Percentiles rank a stretch among this genome's conserved stretches.
Evolutionary conservation across 257 asterid genomes (phyloP).

Genomic region (Cynanchum wilfordii): DNA sequence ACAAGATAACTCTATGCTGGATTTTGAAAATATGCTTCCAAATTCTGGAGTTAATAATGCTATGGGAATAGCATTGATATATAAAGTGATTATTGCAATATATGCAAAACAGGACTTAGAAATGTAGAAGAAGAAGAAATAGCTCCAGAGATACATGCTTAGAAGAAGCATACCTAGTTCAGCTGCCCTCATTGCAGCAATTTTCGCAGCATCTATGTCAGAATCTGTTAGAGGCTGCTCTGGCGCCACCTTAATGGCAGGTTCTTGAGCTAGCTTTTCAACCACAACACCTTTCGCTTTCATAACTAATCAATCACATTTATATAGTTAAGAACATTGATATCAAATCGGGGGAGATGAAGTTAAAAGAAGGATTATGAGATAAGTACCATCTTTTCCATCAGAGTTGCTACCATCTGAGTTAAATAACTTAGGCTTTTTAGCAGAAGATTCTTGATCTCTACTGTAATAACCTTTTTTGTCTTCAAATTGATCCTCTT

Average conservation of each 20-base stretch:
- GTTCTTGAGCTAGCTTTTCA: conserved; percentile 25
- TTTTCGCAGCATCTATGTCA: conserved; percentile 85
- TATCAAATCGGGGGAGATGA: not conserved
- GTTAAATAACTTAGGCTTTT: conserved; percentile 52
- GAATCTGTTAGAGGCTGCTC: conserved; percentile 68
- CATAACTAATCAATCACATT: conserved; percentile 4
- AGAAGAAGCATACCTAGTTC: conserved; percentile 52
- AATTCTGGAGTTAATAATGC: not conserved
- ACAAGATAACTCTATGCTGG: not conserved
- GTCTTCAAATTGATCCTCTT: conserved; percentile 36
- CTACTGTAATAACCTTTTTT: conserved; percentile 23
- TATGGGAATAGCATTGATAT: not conserved
- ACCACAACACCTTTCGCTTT: conserved; percentile 15
- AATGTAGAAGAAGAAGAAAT: not conserved
- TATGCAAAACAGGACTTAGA: not conserved
- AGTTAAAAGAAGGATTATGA: not conserved
- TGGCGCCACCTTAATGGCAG: conserved; percentile 33
- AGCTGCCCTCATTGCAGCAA: conserved; percentile 97
- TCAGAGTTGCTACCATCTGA: conserved; percentile 23
- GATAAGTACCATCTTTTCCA: conserved; percentile 38
- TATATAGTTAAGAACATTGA: not conserved
- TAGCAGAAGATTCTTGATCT: conserved; percentile 44
- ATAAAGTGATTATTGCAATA: not conserved
- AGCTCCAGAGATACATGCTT: not conserved
- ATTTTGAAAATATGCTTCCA: not conserved